These are phyloP conservation scores for Neurospora sp. DNA, from an alignment of 2,329 filamentous ascomycete genomes.

Conservation along the genomic window DNA sequence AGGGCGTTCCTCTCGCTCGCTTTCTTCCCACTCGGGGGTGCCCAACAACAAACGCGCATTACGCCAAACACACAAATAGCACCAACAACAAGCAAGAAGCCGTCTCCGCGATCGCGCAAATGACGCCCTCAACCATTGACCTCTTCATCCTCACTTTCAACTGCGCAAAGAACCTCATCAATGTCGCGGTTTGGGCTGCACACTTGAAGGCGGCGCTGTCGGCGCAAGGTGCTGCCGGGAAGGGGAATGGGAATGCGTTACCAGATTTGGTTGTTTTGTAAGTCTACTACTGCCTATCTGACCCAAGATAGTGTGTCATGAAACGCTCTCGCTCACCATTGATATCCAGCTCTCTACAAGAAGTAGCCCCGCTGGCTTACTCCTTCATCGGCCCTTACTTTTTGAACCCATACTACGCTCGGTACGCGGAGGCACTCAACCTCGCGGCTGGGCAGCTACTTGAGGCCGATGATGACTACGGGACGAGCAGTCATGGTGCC, in stretches of 20 bases:
- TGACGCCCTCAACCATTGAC: conserved; percentile 44
- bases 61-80: not conserved
- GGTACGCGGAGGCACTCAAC: conserved; percentile 61
- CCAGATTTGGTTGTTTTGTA: conserved; percentile 49
- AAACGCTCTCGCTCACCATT: not conserved
- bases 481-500: conserved; percentile 11
- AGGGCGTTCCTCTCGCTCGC: no score
- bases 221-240: conserved; percentile 28
- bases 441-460: conserved; percentile 45
- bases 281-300: conserved; percentile 17
- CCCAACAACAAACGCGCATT: not conserved
- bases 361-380: conserved; percentile 75
- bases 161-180: conserved; percentile 63
- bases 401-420: conserved; percentile 63
- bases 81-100: not conserved
- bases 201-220: conserved; percentile 55
- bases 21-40: no score
- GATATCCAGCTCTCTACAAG: conserved; percentile 63
- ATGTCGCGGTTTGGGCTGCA: conserved; percentile 58
- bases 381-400: conserved; percentile 79
- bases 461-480: conserved; percentile 9
- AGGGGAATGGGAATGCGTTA: conserved; percentile 18
- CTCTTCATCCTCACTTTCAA: conserved; percentile 84
- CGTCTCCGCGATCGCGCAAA: conserved; percentile 10
- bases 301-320: no score